phyloP scores from a whole-genome alignment of 257 asterid species.

The Asclepias syriaca region DNA sequence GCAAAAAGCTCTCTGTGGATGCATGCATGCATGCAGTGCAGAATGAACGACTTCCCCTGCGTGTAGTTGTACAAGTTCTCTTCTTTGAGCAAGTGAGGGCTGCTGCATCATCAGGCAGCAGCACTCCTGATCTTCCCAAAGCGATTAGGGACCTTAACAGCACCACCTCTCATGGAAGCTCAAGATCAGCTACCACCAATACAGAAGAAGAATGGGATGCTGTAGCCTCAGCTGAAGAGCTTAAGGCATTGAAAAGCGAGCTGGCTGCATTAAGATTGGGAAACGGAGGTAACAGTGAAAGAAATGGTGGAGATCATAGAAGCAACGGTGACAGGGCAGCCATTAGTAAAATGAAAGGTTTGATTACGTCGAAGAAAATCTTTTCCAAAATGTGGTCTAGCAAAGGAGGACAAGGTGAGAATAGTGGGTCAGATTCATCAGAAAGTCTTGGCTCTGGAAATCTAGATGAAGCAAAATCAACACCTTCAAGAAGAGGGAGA shows the following conservation, averaged over 20 bases:
- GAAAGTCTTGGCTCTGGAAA: slow-evolving; percentile 71
- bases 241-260: slow-evolving; percentile 76
- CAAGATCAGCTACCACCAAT: slow-evolving; percentile 63
- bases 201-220: slow-evolving; percentile 98
- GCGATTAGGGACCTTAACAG: slow-evolving; percentile 70
- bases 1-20: slow-evolving; percentile 86
- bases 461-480: slow-evolving; percentile 59
- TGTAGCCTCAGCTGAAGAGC: slow-evolving; percentile 84
- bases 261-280: slow-evolving; percentile 69
- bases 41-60: slow-evolving; percentile 83
- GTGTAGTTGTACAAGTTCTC: slow-evolving; percentile 87
- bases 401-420: slow-evolving; percentile 60
- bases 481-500: slow-evolving; percentile 72
- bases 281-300: slow-evolving; percentile 38
- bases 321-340: slow-evolving; percentile 52
- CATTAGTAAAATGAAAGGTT: slow-evolving; percentile 53
- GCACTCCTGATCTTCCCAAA: slow-evolving; percentile 90
- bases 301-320: slow-evolving; percentile 35
- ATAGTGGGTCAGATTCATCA: slow-evolving; percentile 89
- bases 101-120: slow-evolving; percentile 87
- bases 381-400: slow-evolving; percentile 80
- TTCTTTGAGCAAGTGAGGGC: slow-evolving; percentile 94
- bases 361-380: slow-evolving; percentile 64
- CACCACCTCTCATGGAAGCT: slow-evolving; percentile 60
- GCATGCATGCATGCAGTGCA: slow-evolving; percentile 96